Conservation (phyloP, 768 basidiomycete species). For the Tylopilus vinaceipallidus region DNA sequence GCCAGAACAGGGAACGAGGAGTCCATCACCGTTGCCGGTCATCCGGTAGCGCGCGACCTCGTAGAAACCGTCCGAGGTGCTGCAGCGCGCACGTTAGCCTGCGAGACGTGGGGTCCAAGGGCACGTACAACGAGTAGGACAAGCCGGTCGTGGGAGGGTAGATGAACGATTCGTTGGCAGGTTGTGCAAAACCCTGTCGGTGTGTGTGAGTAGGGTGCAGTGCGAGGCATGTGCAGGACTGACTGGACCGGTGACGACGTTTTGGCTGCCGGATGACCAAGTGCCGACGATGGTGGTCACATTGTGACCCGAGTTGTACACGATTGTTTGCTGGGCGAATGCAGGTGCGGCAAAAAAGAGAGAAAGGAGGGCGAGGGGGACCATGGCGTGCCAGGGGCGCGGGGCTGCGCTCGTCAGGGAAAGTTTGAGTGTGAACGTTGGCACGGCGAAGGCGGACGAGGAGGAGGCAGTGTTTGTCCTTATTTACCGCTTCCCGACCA, state of each 20-base stretch:
- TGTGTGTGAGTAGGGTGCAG: background rate
- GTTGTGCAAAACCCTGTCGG: conserved; percentile 77
- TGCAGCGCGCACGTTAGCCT: conserved; percentile 27
- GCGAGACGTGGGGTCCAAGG: too few species aligned
- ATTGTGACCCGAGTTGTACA: conserved; percentile 54
- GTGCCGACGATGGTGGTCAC: conserved; percentile 72
- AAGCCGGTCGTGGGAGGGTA: conserved; percentile 88
- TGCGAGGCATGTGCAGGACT: conserved; percentile 34
- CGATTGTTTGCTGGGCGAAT: conserved; percentile 38
- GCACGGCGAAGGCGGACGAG: conserved; percentile 11
- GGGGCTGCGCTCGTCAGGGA: too few species aligned
- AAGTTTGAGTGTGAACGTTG: too few species aligned
- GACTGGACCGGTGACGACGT: conserved; percentile 80
- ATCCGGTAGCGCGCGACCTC: conserved; percentile 93
- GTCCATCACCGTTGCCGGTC: conserved; percentile 66
- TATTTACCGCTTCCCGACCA: too few species aligned
- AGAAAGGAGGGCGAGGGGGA: conserved; percentile 24
- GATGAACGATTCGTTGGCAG: conserved; percentile 74
- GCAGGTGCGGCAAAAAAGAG: conserved; percentile 29
- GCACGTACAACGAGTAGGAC: conserved; percentile 81
- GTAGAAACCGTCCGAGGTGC: conserved; percentile 73
- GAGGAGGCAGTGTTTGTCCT: too few species aligned
- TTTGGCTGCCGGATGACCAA: conserved; percentile 79
- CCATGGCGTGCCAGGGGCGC: too few species aligned
- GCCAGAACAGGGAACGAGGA: background rate